Conservation (phyloP, 2,329 filamentous ascomycete genomes). For the Neocatenulostroma microsporum region DNA sequence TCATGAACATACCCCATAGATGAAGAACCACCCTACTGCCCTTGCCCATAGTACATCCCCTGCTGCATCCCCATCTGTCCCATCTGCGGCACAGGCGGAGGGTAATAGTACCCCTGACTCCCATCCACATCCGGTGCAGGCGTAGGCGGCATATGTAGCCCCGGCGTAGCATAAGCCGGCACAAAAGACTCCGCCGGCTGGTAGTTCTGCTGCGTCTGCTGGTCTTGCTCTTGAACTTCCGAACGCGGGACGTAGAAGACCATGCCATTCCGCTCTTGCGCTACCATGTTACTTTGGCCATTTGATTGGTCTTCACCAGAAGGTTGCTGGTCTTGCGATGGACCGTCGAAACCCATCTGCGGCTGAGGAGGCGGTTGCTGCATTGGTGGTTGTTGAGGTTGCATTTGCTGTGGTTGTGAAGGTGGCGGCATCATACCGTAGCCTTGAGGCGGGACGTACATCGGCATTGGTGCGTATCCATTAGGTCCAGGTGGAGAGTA, state of each 20-base stretch:
- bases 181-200: slow-evolving; percentile 29
- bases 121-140: slow-evolving; percentile 8
- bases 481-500: slow-evolving; percentile 55
- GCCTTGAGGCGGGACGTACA: slow-evolving; percentile 25
- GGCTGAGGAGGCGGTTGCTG: background rate
- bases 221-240: slow-evolving; percentile 10
- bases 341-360: no score
- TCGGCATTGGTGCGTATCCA: slow-evolving; percentile 21
- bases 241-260: slow-evolving; percentile 65
- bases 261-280: slow-evolving; percentile 90
- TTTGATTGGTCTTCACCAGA: no score
- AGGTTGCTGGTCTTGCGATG: no score
- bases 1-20: no score
- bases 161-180: slow-evolving; percentile 27
- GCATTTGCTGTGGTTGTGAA: background rate
- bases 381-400: background rate
- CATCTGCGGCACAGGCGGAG: slow-evolving; percentile 1
- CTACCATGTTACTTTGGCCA: slow-evolving; percentile 54
- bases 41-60: slow-evolving; percentile 5
- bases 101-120: slow-evolving; percentile 10
- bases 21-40: no score
- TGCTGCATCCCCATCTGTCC: slow-evolving; percentile 4
- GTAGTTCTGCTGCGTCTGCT: slow-evolving; percentile 20
- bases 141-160: slow-evolving; percentile 19
- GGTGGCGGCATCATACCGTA: slow-evolving; percentile 28